A percentile compares a stretch with the other conserved stretches of the same genome.
These are phyloP conservation scores for Raddia guianensis DNA, from an alignment of 176 grass and related monocot genomes.

Conservation along the genomic window DNA sequence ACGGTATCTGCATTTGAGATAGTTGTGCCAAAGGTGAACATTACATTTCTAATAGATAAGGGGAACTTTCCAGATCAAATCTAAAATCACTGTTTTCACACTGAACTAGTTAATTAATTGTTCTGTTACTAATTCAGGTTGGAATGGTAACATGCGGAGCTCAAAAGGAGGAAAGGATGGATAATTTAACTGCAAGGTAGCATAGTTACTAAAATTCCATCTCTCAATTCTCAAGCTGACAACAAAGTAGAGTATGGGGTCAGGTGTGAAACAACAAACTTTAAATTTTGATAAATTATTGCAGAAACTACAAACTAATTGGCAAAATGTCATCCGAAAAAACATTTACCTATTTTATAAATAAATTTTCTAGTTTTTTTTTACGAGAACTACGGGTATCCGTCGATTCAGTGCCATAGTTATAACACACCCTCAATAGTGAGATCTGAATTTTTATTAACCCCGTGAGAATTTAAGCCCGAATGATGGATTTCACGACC, in stretches of 20 bases:
- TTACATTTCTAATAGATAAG: not conserved
- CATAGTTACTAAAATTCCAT: no score
- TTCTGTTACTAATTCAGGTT: conserved; percentile 38
- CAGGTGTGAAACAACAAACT: not conserved
- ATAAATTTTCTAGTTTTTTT: not conserved
- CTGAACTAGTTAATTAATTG: conserved; percentile 9
- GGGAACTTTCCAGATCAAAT: not conserved
- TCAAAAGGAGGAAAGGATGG: conserved; percentile 70
- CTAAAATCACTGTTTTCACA: not conserved
- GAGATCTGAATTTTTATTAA: no score
- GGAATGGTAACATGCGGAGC: conserved; percentile 57
- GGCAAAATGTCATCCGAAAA: no score
- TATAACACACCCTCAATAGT: no score
- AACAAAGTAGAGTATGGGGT: not conserved
- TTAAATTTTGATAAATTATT: not conserved
- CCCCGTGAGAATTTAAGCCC: no score
- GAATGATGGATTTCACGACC: no score
- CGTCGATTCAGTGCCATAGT: no score
- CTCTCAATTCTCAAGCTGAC: not conserved
- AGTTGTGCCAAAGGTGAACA: conserved; percentile 60
- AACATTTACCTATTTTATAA: not conserved
- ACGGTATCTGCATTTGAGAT: conserved; percentile 66
- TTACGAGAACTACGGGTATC: no score
- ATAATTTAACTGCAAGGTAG: conserved; percentile 58
- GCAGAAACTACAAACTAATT: no score